These are phyloP conservation scores for Sugiyamaella japonica DNA, from an alignment of 1,139 yeast genomes.

Conservation along the genomic window DNA sequence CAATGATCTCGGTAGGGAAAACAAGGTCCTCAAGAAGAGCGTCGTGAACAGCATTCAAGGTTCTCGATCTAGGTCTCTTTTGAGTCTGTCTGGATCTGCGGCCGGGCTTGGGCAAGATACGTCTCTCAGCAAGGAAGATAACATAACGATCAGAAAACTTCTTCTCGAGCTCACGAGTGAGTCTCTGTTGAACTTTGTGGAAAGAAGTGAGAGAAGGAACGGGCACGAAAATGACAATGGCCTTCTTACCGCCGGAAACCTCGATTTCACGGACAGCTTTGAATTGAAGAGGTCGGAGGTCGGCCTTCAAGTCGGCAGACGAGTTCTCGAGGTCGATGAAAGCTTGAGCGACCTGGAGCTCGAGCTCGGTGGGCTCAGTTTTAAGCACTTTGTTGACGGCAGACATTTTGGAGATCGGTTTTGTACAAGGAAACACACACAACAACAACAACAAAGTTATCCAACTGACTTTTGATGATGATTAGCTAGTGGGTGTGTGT, in stretches of 20 bases:
- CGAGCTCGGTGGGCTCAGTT: slow-evolving; percentile 86
- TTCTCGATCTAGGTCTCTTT: slow-evolving; percentile 99
- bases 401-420: slow-evolving; percentile 58
- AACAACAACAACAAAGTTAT: slow-evolving; percentile 8
- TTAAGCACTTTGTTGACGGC: slow-evolving; percentile 89
- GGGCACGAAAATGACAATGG: slow-evolving; percentile 97
- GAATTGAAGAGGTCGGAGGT: slow-evolving; percentile 97
- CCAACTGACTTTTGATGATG: slow-evolving; percentile 12
- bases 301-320: slow-evolving; percentile 94
- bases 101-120: slow-evolving; percentile 94
- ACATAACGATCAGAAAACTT: slow-evolving; percentile 99
- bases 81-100: slow-evolving; percentile 82
- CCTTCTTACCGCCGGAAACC: slow-evolving; percentile 98
- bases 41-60: slow-evolving; percentile 98
- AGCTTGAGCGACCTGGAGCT: slow-evolving; percentile 99
- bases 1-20: slow-evolving; percentile 98
- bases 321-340: slow-evolving; percentile 94
- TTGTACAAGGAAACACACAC: slow-evolving; percentile 7
- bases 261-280: slow-evolving; percentile 97
- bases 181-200: slow-evolving; percentile 92
- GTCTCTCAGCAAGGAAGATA: slow-evolving; percentile 99
- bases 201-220: slow-evolving; percentile 89
- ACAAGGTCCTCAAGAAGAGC: slow-evolving; percentile 98
- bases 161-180: slow-evolving; percentile 99
- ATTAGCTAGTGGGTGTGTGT: neutral